These are phyloP conservation scores for Podaxis sp. DNA, from an alignment of 768 basidiomycete species.

Conservation along the genomic window DNA sequence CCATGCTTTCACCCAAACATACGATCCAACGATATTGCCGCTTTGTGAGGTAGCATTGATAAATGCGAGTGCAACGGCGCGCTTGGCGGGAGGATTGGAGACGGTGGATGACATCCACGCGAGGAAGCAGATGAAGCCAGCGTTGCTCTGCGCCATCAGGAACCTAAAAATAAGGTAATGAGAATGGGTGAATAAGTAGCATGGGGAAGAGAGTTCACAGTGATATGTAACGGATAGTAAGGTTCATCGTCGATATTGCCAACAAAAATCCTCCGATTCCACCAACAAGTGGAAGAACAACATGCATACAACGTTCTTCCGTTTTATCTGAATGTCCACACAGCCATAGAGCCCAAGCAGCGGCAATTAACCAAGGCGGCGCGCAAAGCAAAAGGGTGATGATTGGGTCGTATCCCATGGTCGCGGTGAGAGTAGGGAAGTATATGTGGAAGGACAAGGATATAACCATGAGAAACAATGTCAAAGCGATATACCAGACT, in stretches of 20 bases:
- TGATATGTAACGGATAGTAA: conserved; percentile 58
- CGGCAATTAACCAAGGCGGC: conserved; percentile 63
- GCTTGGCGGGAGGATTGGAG: conserved; percentile 71
- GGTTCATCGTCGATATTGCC: conserved; percentile 59
- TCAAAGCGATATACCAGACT: conserved; percentile 56
- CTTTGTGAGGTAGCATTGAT: conserved; percentile 80
- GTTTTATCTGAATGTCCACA: conserved; percentile 69
- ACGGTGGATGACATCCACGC: conserved; percentile 51
- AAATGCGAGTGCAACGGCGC: conserved; percentile 81
- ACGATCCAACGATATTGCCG: conserved; percentile 84
- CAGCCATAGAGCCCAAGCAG: conserved; percentile 47
- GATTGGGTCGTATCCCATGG: conserved; percentile 63
- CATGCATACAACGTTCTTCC: conserved; percentile 72
- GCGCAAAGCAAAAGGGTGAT: conserved; percentile 54
- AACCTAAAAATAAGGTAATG: conserved; percentile 40
- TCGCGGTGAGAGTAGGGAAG: conserved; percentile 68
- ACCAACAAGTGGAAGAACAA: conserved; percentile 42
- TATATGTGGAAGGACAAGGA: conserved; percentile 69
- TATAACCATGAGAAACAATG: conserved; percentile 37
- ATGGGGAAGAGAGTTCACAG: conserved; percentile 31
- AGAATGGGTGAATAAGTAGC: background rate
- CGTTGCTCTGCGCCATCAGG: conserved; percentile 71
- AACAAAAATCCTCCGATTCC: conserved; percentile 70
- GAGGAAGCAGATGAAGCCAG: conserved; percentile 64
- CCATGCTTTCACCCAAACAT: conserved; percentile 66